Evolutionary conservation across 2,329 filamentous ascomycete species (phyloP), one percentile per base, ranked within the genome.

Genomic region (Clonostachys chloroleuca): DNA sequence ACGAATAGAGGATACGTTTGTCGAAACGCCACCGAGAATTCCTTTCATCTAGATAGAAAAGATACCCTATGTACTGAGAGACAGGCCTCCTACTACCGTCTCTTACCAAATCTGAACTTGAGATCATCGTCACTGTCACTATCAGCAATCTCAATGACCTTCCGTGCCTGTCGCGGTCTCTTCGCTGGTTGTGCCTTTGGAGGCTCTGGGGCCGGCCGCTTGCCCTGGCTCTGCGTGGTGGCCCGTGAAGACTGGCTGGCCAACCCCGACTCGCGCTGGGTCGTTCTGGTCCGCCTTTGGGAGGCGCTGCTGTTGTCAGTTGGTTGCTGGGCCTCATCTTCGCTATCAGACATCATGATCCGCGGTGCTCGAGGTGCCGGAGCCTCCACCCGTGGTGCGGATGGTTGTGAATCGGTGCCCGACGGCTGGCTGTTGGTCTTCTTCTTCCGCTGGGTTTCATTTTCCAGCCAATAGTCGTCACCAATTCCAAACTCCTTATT

Each of bases 381-480:
- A 44, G 51, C 59, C 17, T 53, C 46, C 20, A 56, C 40, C 10
- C 48, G 35, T 4, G 51, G 18, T 20, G 46, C 48, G 10, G 52
- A 47, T 14, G 34, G 42, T 12, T 54, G 52, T 2, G 52, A 47
- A 12, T 53, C 52, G 57, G 39, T 55, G 48, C 14, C 51, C 6
- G 59, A 50, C n/a, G 54, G 45, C 43, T 60, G 54, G 33, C 52
- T 61, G 49, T 54, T 51, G 44, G 60, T 63, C 47, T 55, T 63
- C 47, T 55, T 63, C 45, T 55, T 66, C 12, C 47, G 58, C 46
- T 64, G 60, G 34, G 47, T 60, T 24, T 52, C 55, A 49, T 74
- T 68, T 49, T 86, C 78, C 2, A 87, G 73, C 84, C 88, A 92
- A 66, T 91, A 89, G 42, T 86, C 80, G 44, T 91, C 86, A 1